Percentiles rank a stretch among this genome's conserved stretches.
Conservation (phyloP, 2,329 filamentous ascomycete genomes). For the Septoria petroselini region DNA sequence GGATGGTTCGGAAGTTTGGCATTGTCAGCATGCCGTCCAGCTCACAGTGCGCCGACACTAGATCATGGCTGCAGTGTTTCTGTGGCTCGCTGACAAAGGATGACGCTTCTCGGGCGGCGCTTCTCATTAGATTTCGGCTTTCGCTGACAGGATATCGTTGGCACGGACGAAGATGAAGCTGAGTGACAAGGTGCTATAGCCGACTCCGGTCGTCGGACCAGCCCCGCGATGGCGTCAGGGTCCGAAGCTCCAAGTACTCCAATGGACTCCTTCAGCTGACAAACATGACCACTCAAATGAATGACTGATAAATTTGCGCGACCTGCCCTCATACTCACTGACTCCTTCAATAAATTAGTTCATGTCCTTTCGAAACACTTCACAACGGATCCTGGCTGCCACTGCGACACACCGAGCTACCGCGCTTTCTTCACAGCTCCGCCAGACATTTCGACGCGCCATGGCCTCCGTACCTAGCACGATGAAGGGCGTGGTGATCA, state of each 20-base stretch:
- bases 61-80: too few species aligned
- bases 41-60: too few species aligned
- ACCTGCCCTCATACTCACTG: not conserved
- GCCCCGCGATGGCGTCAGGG: slow-evolving; percentile 11
- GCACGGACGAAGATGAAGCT: not conserved
- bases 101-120: too few species aligned
- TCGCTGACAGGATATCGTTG: not conserved
- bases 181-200: slow-evolving; percentile 8
- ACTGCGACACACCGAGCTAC: slow-evolving; percentile 28
- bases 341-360: not conserved
- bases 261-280: not conserved
- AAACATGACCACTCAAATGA: slow-evolving; percentile 3
- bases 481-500: slow-evolving; percentile 71
- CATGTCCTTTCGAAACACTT: slow-evolving; percentile 25
- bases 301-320: not conserved
- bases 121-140: too few species aligned
- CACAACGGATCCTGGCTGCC: slow-evolving; percentile 19
- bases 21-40: too few species aligned
- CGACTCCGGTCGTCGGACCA: slow-evolving; percentile 9
- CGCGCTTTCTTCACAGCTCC: slow-evolving; percentile 24
- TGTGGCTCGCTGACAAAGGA: too few species aligned
- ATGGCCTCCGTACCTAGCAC: slow-evolving; percentile 58
- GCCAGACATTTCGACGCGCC: slow-evolving; percentile 16
- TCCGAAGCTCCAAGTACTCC: not conserved
- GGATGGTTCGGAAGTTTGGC: too few species aligned